phyloP scores from a whole-genome alignment of 1,139 yeast species.

The Candida sojae region DNA sequence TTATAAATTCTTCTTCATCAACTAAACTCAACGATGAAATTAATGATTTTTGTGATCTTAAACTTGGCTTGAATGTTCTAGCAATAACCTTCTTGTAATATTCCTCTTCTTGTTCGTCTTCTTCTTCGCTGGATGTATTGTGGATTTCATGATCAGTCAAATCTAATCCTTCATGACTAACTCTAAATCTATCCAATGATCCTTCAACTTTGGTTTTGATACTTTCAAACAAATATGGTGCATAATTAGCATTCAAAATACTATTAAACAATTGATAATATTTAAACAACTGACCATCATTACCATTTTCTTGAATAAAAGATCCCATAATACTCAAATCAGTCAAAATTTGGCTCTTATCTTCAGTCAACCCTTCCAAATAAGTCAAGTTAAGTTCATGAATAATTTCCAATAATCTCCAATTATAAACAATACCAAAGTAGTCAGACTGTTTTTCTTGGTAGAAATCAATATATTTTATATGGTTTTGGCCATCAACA shows the following conservation, averaged over 20 bases:
- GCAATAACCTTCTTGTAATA: constrained; percentile 11
- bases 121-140: constrained; percentile 22
- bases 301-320: constrained; percentile 13
- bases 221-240: constrained; percentile 23
- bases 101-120: constrained; percentile 15
- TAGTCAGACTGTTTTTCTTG: constrained; percentile 22
- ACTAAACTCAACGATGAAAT: constrained; percentile 36
- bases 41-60: constrained; percentile 22
- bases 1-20: constrained; percentile 36
- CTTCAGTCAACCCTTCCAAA: constrained; percentile 22
- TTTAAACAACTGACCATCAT: constrained; percentile 14
- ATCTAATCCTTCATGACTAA: constrained; percentile 26
- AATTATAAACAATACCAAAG: constrained; percentile 30
- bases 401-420: constrained; percentile 42
- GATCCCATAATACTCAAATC: constrained; percentile 26
- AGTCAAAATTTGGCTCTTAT: constrained; percentile 18
- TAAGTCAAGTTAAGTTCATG: constrained; percentile 34
- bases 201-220: constrained; percentile 21
- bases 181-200: constrained; percentile 23
- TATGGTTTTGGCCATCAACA: constrained; percentile 28
- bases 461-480: constrained; percentile 34
- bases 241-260: constrained; percentile 26
- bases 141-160: constrained; percentile 31
- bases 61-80: constrained; percentile 7
- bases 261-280: constrained; percentile 32